phyloP scores from a whole-genome alignment of 257 asterid species.

The Solanum pimpinellifolium region DNA sequence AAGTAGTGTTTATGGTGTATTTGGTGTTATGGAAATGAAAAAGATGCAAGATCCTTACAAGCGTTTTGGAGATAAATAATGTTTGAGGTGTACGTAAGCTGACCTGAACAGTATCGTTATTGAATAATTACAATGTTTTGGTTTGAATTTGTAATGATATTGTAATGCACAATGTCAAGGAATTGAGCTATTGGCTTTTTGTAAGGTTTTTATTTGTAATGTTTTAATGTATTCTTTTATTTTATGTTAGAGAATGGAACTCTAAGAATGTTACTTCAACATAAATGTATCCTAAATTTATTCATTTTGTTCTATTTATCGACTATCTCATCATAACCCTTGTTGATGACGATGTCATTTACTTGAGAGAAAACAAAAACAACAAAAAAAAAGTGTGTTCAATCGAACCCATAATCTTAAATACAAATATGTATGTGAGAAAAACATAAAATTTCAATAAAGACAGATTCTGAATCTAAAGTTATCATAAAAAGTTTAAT shows the following conservation, averaged over 20 bases:
- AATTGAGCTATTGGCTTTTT: background rate
- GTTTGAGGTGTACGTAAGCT: background rate
- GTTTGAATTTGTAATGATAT: background rate
- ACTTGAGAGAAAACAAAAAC: background rate
- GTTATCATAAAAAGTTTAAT: background rate
- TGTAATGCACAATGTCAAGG: background rate
- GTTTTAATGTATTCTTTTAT: background rate
- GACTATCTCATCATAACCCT: background rate
- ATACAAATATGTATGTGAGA: background rate
- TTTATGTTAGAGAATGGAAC: background rate
- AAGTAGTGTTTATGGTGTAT: constrained; percentile 69
- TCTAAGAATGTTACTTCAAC: background rate
- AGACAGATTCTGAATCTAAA: background rate
- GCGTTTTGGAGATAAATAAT: constrained; percentile 7
- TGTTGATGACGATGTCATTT: background rate
- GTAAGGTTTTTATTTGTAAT: background rate
- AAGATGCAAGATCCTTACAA: constrained; percentile 47
- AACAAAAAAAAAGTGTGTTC: background rate
- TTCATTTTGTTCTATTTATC: background rate
- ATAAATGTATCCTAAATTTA: background rate
- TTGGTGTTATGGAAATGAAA: constrained; percentile 54
- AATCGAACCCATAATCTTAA: background rate
- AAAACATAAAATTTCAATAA: background rate
- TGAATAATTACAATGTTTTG: background rate
- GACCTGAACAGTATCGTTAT: background rate